Conservation (phyloP, 1,139 yeast genomes). For the Saccharomyces hybrid region DNA sequence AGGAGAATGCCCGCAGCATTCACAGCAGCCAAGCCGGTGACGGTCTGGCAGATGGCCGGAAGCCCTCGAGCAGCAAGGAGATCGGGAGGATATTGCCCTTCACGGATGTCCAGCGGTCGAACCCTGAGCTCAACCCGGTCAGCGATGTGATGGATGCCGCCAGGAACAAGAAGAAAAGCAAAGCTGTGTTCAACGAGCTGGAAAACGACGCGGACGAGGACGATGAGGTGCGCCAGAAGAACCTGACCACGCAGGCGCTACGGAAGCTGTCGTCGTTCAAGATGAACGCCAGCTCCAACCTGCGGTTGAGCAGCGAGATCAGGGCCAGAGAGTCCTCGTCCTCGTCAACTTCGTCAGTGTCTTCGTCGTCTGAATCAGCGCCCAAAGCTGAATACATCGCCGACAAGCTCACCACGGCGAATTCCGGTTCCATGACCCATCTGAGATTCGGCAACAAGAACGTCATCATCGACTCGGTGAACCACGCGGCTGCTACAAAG, state of each 20-base stretch:
- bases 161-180: slow-evolving; percentile 2
- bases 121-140: slow-evolving; percentile 9
- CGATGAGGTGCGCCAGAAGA: slow-evolving; percentile 26
- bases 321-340: not conserved
- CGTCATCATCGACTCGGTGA: slow-evolving; percentile 13
- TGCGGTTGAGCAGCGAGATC: not conserved
- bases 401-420: slow-evolving; percentile 1
- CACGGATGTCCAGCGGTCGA: slow-evolving; percentile 13
- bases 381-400: not conserved
- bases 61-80: slow-evolving; percentile 14
- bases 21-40: slow-evolving; percentile 8
- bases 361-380: not conserved
- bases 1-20: slow-evolving; percentile 6
- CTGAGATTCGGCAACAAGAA: slow-evolving; percentile 17
- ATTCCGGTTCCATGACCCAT: slow-evolving; percentile 13
- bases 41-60: slow-evolving; percentile 5
- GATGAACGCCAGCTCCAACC: not conserved
- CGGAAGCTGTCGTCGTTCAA: slow-evolving; percentile 26
- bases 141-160: not conserved
- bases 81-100: slow-evolving; percentile 33
- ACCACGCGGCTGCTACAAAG: not conserved
- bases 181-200: not conserved
- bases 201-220: slow-evolving; percentile 7
- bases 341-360: not conserved
- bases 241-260: slow-evolving; percentile 35